A percentile compares a stretch with the other conserved stretches of the same genome.
Conservation (phyloP, 768 basidiomycete species). For the Phaeolepiota aurea region DNA sequence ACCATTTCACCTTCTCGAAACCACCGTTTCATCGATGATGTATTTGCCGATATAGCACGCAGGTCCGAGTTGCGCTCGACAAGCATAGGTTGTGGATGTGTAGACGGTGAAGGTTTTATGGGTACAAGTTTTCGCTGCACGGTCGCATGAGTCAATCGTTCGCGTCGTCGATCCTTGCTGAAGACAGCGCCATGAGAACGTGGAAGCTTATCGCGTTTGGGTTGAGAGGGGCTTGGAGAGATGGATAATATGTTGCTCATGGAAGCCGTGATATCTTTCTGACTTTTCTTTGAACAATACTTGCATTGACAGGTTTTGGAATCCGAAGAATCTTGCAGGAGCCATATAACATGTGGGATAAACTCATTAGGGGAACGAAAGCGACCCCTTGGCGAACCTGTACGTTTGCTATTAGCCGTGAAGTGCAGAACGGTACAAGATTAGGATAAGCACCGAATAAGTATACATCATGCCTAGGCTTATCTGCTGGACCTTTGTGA, state of each 20-base stretch:
- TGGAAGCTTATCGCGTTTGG: constrained; percentile 7
- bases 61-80: constrained; percentile 61
- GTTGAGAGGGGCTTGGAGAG: constrained; percentile 16
- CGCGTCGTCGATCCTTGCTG: constrained; percentile 11
- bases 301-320: constrained; percentile 60
- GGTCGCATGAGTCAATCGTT: constrained; percentile 28
- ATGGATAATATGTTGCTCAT: constrained; percentile 31
- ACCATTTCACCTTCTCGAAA: constrained; percentile 64
- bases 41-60: constrained; percentile 42
- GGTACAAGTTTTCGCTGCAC: constrained; percentile 26
- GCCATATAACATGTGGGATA: constrained; percentile 77
- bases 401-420: constrained; percentile 11
- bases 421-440: constrained; percentile 3
- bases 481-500: constrained; percentile 47
- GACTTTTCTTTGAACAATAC: constrained; percentile 64
- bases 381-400: constrained; percentile 36
- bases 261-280: constrained; percentile 59
- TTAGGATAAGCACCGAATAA: constrained; percentile 47
- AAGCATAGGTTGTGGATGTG: constrained; percentile 38
- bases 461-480: constrained; percentile 70
- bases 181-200: constrained; percentile 4
- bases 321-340: constrained; percentile 45
- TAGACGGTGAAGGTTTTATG: constrained; percentile 21
- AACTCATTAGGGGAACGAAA: constrained; percentile 86
- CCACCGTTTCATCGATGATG: constrained; percentile 42